Evolutionary conservation across 192 early-diverging fungal genomes (phyloP).

Genomic region (Coemansia furcata): DNA sequence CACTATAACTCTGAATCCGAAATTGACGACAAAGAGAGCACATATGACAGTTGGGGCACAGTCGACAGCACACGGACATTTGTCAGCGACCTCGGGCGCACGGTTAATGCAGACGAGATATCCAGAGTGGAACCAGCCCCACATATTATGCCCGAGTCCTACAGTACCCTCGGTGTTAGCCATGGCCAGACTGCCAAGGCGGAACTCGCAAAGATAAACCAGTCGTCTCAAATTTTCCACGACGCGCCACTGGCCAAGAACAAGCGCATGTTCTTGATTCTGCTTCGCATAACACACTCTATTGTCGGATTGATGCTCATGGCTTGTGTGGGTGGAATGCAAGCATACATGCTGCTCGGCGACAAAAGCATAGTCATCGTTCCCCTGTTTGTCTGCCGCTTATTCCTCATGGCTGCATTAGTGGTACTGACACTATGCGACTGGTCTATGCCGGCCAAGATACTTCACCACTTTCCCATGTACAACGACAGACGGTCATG

Average conservation of each 20-base stretch:
- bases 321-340: conserved; percentile 25
- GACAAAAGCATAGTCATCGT: conserved; percentile 20
- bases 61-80: conserved; percentile 6
- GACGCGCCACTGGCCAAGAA: conserved; percentile 3
- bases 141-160: conserved; percentile 15
- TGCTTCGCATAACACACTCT: conserved; percentile 21
- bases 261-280: neutral
- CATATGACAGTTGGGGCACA: conserved; percentile 7
- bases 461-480: conserved; percentile 39
- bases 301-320: conserved; percentile 11
- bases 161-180: neutral
- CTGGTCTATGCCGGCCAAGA: conserved; percentile 12
- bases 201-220: neutral
- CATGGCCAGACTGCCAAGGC: neutral
- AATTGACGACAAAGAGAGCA: conserved; percentile 1
- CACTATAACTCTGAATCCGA: conserved; percentile 13
- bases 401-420: conserved; percentile 21
- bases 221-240: neutral
- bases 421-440: conserved; percentile 35
- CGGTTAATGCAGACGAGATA: neutral
- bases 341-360: conserved; percentile 33
- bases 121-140: conserved; percentile 1
- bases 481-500: conserved; percentile 25
- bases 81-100: neutral
- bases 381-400: conserved; percentile 35